These are phyloP conservation scores for Talaromyces borbonicus DNA, from an alignment of 495 filamentous ascomycete species.

Conservation along the genomic window DNA sequence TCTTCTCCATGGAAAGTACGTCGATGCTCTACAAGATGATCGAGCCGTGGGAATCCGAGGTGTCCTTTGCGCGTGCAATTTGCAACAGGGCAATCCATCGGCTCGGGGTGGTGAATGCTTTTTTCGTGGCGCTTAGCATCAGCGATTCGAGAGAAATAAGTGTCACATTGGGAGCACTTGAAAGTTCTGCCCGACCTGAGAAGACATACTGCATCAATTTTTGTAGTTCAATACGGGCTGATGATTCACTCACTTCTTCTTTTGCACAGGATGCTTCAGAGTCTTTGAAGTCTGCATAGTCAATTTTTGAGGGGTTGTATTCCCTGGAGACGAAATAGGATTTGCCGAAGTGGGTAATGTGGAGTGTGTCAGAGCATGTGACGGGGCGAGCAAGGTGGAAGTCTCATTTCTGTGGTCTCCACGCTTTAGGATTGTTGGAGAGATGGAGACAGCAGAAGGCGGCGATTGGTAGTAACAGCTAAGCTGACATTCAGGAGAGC, in stretches of 20 bases:
- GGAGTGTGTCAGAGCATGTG: too few species aligned
- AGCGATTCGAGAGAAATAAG: slow-evolving; percentile 40
- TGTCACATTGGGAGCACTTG: slow-evolving; percentile 33
- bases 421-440: neutral
- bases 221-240: neutral
- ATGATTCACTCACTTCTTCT: neutral
- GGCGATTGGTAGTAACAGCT: neutral
- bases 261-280: neutral
- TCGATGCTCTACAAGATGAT: slow-evolving; percentile 83
- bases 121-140: slow-evolving; percentile 46
- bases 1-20: slow-evolving; percentile 61
- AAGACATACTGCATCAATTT: neutral
- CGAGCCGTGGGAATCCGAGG: slow-evolving; percentile 73
- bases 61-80: slow-evolving; percentile 71
- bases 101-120: slow-evolving; percentile 46
- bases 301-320: too few species aligned
- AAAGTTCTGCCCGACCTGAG: slow-evolving; percentile 31
- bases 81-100: slow-evolving; percentile 65
- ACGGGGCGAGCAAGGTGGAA: too few species aligned
- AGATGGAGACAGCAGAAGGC: neutral
- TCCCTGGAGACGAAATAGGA: too few species aligned
- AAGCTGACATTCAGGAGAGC: neutral
- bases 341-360: too few species aligned
- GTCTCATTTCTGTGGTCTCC: too few species aligned
- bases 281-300: too few species aligned